Evolutionary conservation across 768 basidiomycete genomes (phyloP).

Genomic region (Agrocybe pediades): DNA sequence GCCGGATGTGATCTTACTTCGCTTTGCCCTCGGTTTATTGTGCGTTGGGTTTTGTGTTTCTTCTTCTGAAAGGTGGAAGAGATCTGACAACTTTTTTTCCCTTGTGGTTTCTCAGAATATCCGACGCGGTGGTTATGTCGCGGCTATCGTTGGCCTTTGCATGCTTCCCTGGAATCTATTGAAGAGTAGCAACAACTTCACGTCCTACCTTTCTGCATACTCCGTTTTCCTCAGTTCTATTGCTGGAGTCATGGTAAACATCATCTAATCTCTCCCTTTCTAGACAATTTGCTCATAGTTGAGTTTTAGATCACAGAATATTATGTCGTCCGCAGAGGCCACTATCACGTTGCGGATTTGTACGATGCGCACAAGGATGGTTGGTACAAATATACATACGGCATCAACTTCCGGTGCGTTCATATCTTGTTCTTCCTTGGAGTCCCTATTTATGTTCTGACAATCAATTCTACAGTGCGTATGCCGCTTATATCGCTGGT

Average conservation of each 20-base stretch:
- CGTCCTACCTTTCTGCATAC: slow-evolving; percentile 81
- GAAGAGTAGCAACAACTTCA: slow-evolving; percentile 73
- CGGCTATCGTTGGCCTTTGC: slow-evolving; percentile 74
- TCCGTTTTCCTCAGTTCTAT: slow-evolving; percentile 82
- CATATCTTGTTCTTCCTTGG: slow-evolving; percentile 6
- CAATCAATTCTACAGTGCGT: slow-evolving; percentile 43
- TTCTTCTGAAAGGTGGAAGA: not conserved
- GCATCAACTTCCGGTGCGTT: slow-evolving; percentile 68
- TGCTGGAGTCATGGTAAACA: slow-evolving; percentile 72
- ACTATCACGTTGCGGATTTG: slow-evolving; percentile 71
- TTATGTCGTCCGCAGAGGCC: slow-evolving; percentile 70
- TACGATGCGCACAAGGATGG: slow-evolving; percentile 57
- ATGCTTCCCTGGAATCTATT: slow-evolving; percentile 81
- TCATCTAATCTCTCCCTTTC: not conserved
- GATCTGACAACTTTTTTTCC: not conserved
- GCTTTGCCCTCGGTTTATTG: slow-evolving; percentile 74
- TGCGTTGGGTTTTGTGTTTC: slow-evolving; percentile 28
- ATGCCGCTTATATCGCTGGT: slow-evolving; percentile 68
- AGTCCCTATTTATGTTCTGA: slow-evolving; percentile 2
- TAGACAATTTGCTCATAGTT: not conserved
- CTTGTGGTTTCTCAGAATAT: slow-evolving; percentile 54
- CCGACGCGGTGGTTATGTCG: slow-evolving; percentile 81
- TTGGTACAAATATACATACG: slow-evolving; percentile 78
- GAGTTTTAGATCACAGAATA: slow-evolving; percentile 69
- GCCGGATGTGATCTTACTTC: slow-evolving; percentile 85